Evolutionary conservation across 2,329 filamentous ascomycete genomes (phyloP), one percentile per base, ranked within the genome.

Genomic region (Colletotrichum tropicicola): DNA sequence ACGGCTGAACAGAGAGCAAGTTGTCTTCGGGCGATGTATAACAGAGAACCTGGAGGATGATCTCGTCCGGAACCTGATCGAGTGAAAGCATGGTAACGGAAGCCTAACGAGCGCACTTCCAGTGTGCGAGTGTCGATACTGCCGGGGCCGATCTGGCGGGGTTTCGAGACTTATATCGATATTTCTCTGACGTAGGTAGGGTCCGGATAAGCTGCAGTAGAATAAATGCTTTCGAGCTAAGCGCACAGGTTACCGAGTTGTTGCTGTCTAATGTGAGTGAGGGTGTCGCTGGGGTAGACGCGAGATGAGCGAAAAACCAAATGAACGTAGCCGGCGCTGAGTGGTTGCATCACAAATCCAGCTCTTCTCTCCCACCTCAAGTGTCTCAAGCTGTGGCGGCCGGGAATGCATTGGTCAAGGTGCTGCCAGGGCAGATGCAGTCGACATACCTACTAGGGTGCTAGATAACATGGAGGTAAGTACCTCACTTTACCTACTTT

Each of bases 11-110:
- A 59, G 72, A 76, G 13, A 69, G 56, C 39, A 89, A 75, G 51
- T 82, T 83, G 65, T 90, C 84, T 60, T 82, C 82, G 69, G 85
- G 90, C 73, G 78, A 87, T 73, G 79, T 75, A 73, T 89, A 89
- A 67, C 85, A 83, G 69, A 98, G 84, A 69, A 98, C 91, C 56
- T 90, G 86, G 74, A 93, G 89, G 71, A 98, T 84, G 68, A 98
- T 87, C 81, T 99, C 96, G 77, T 95, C 92, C 41, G 94, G 94
- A 35, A 96, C 82, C 57, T 74, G 70, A 39, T 80, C 74, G 59
- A 87, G 71, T 37, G 77, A 77, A 10, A 73, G 49, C 75, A 77
- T 77, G 53, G 66, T 43, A 53, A 51, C 62, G 35, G 39, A 59
- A 23, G 37, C 28, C 28, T 37, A 21, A 21, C 27, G 44, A n/a